These are phyloP conservation scores for Fagus crenata DNA, from an alignment of 306 rosid species.

Conservation along the genomic window DNA sequence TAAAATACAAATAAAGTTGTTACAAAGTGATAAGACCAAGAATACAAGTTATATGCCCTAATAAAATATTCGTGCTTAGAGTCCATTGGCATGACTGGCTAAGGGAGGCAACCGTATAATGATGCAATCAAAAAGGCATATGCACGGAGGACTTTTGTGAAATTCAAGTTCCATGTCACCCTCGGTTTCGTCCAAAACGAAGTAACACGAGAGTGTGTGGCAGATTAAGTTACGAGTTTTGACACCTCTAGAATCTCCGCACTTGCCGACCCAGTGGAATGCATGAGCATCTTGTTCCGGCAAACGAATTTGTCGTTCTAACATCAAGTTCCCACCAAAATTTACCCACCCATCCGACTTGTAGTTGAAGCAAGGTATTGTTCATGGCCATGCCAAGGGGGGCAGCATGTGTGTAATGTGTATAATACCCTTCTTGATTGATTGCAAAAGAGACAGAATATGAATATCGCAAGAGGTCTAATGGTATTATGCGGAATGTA, in stretches of 20 bases:
- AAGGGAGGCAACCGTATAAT: too few relatives aligned
- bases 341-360: background rate
- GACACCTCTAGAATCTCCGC: background rate
- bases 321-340: background rate
- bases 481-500: background rate
- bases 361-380: too few relatives aligned
- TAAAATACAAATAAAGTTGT: too few relatives aligned
- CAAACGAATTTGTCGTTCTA: background rate
- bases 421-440: too few relatives aligned
- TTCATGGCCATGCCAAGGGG: too few relatives aligned
- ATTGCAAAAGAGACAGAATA: background rate
- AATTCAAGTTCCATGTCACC: background rate
- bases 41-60: too few relatives aligned
- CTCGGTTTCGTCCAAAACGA: background rate
- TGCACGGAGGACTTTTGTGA: background rate
- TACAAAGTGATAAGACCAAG: too few relatives aligned
- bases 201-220: too few relatives aligned
- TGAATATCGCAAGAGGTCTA: slow-evolving; percentile 7
- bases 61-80: too few relatives aligned
- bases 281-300: background rate
- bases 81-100: too few relatives aligned
- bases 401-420: too few relatives aligned
- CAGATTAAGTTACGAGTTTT: background rate
- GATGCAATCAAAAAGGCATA: too few relatives aligned
- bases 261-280: background rate